Base-by-base conservation (phyloP, 164 flowering plant species). In the Echeveria elegans region DNA sequence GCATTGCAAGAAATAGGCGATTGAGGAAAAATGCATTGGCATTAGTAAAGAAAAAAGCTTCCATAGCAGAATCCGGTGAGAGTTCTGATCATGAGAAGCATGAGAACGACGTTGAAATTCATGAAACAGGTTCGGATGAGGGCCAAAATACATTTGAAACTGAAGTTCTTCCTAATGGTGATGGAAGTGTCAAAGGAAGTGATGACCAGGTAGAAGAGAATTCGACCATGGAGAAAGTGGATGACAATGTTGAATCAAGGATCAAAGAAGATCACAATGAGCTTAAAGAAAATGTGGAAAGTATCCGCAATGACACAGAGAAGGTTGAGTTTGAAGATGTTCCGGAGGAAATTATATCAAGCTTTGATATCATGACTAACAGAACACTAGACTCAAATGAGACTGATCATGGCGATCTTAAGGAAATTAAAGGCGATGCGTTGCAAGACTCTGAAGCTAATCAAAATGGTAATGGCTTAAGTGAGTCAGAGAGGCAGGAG, bases 1-100 rank as follows among this genome's bases (percentile, higher is more conserved):
- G 38, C 6, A 45, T 72, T 6, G 73, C 73, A 1, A 77, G 60
- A 50, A 65, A 43, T 18, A 68, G 71, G 65, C 30, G 66, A 62
- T 16, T 66, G 63, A 70, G 68, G 72, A 74, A n/a, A n/a, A n/a
- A 63, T 66, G 71, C 6, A 14, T 21, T 31, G 37, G 66, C 23
- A 28, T 30, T 6, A 26, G 60, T 2, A 26, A 53, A 28, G 31
- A 6, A 18, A 14, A 31, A 53, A 21, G 9, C 58, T 21, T 11
- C 19, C 23, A 16, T 52, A 10, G 28, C 58, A 24, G 23, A 28
- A 53, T 16, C 16, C 5, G 11, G 10, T 24, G 59, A 6, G 26
- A 52, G 28, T 21, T 52, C n/a, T 23, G 59, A 23, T 21, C 48
- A 43, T 10, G 16, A 10, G 14, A 43, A 43, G 48, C 48, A 43